Conservation (phyloP, 2,329 filamentous ascomycete species). For the Fusarium clavum region DNA sequence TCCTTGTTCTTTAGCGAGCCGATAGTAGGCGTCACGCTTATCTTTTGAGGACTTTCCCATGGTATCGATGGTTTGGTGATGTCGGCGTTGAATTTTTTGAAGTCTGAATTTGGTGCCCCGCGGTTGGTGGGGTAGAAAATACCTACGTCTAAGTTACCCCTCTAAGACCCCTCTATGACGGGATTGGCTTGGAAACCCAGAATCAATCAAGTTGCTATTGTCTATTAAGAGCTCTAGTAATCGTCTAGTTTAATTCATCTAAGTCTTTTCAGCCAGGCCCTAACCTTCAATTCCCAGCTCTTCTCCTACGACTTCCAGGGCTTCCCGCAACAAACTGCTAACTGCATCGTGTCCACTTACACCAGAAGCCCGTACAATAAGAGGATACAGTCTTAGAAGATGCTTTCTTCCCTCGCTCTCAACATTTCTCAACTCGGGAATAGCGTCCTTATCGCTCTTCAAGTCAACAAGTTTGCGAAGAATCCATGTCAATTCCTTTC, state of each 20-base stretch:
- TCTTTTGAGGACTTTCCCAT: conserved; percentile 99
- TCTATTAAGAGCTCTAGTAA: neutral
- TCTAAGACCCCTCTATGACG: neutral
- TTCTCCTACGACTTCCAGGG: conserved; percentile 70
- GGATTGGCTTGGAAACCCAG: conserved; percentile 10
- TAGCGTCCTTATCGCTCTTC: conserved; percentile 75
- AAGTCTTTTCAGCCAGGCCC: neutral
- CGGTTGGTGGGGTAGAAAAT: conserved; percentile 37
- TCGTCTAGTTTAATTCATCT: conserved; percentile 8
- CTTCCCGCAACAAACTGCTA: conserved; percentile 66
- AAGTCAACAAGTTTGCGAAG: conserved; percentile 75
- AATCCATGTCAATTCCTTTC: conserved; percentile 80
- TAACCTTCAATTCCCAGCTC: conserved; percentile 53
- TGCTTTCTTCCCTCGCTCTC: conserved; percentile 75
- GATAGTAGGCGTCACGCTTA: conserved; percentile 97
- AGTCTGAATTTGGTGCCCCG: conserved; percentile 46
- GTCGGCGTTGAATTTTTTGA: conserved; percentile 32
- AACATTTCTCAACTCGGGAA: conserved; percentile 66
- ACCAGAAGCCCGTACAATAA: conserved; percentile 74
- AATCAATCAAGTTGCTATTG: neutral
- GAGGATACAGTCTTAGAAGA: conserved; percentile 81
- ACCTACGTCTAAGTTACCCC: conserved; percentile 11
- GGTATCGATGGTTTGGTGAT: conserved; percentile 29
- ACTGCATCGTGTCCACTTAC: conserved; percentile 70
- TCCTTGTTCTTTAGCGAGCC: conserved; percentile 97